Percentiles rank a stretch among this genome's conserved stretches.
Conservation (phyloP, 2,329 filamentous ascomycete genomes). For the Lachnellula suecica region DNA sequence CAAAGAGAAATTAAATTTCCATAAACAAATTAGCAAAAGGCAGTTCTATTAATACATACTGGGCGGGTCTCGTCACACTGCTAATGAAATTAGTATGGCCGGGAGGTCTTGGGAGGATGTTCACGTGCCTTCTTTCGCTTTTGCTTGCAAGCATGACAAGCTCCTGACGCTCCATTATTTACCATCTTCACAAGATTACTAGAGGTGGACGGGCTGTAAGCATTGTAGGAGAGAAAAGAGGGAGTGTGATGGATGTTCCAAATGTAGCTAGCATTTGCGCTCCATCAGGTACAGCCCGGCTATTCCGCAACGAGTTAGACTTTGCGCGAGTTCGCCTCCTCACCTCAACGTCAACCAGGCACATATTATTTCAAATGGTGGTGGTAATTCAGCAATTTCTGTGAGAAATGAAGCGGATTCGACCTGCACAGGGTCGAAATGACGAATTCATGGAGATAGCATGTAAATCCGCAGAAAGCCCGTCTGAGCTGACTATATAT, state of each 20-base stretch:
- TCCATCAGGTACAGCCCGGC: neutral
- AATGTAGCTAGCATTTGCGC: neutral
- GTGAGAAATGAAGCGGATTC: too few species aligned
- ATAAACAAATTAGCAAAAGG: too few species aligned
- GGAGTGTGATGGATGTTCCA: neutral
- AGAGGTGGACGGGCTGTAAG: too few species aligned
- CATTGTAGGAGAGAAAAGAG: too few species aligned
- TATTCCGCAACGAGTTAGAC: neutral
- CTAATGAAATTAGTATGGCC: neutral
- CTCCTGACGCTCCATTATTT: neutral
- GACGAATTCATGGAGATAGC: too few species aligned
- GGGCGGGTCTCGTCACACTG: neutral
- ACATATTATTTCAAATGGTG: too few species aligned
- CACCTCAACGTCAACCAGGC: too few species aligned
- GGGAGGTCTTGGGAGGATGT: neutral
- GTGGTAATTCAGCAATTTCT: too few species aligned
- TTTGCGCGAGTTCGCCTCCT: neutral
- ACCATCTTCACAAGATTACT: neutral
- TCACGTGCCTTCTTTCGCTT: neutral
- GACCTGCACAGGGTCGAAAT: too few species aligned
- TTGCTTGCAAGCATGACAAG: neutral
- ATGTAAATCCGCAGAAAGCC: too few species aligned
- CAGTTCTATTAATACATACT: neutral
- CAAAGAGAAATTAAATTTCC: neutral
- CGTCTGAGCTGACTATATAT: too few species aligned